phyloP scores from a whole-genome alignment of 1,284 basidiomycete species.

The Austropuccinia psidii region DNA sequence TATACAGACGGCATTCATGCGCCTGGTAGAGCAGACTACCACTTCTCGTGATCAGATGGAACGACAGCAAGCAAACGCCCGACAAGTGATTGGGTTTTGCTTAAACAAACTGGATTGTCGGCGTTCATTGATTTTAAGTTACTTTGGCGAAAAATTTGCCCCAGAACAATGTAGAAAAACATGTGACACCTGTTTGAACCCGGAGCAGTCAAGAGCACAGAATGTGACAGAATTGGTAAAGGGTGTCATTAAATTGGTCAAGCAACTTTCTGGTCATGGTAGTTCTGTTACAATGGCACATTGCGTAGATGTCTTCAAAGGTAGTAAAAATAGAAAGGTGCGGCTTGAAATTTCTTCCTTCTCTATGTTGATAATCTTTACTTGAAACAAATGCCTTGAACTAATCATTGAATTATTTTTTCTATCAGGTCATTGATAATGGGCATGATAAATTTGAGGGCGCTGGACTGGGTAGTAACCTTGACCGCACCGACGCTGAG shows the following conservation, averaged over 20 bases:
- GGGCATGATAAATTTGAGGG: slow-evolving; percentile 53
- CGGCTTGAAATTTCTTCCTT: neutral
- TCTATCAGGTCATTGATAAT: slow-evolving; percentile 47
- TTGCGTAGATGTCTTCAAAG: slow-evolving; percentile 57
- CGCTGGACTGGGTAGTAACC: slow-evolving; percentile 56
- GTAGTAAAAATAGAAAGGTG: slow-evolving; percentile 53
- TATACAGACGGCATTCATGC: slow-evolving; percentile 38
- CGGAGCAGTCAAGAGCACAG: slow-evolving; percentile 49
- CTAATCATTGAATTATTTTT: neutral
- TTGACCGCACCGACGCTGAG: slow-evolving; percentile 56
- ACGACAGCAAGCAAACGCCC: slow-evolving; percentile 56
- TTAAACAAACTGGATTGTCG: slow-evolving; percentile 76
- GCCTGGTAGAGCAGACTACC: slow-evolving; percentile 55
- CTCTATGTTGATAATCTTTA: neutral
- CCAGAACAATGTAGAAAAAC: slow-evolving; percentile 55
- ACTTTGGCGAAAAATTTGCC: slow-evolving; percentile 61
- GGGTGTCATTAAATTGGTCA: slow-evolving; percentile 55
- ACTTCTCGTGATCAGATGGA: slow-evolving; percentile 55
- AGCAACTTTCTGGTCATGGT: slow-evolving; percentile 43
- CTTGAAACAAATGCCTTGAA: slow-evolving; percentile 38
- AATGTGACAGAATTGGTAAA: slow-evolving; percentile 57
- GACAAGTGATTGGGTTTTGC: slow-evolving; percentile 66
- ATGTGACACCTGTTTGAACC: slow-evolving; percentile 66
- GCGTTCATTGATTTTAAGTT: slow-evolving; percentile 69
- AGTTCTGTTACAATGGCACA: slow-evolving; percentile 50